phyloP scores from a whole-genome alignment of 192 early-diverging fungal species.

The Linnemannia elongata region DNA sequence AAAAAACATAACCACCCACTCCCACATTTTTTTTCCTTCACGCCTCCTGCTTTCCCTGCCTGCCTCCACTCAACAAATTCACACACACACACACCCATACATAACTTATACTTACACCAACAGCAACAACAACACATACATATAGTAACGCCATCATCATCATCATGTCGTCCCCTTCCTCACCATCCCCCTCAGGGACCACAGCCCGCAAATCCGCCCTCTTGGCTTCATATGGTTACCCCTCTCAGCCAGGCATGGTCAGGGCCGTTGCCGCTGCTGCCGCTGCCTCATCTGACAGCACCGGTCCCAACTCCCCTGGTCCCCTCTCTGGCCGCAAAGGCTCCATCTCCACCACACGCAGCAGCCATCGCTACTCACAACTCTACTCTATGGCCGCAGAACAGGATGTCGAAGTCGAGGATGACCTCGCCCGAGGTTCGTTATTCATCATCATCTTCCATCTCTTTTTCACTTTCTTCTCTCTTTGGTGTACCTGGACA shows the following conservation, averaged over 20 bases:
- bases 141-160: neutral
- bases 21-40: too few species aligned
- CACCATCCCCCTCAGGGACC: constrained; percentile 47
- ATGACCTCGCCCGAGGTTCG: constrained; percentile 91
- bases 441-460: neutral
- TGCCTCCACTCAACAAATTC: neutral
- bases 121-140: too few species aligned
- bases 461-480: neutral
- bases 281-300: constrained; percentile 25
- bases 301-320: constrained; percentile 32
- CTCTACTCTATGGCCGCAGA: constrained; percentile 90
- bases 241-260: constrained; percentile 52
- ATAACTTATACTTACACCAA: too few species aligned
- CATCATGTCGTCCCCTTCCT: constrained; percentile 34
- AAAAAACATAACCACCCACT: too few species aligned
- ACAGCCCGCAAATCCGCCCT: constrained; percentile 51
- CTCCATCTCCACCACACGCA: constrained; percentile 64
- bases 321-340: constrained; percentile 41
- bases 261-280: constrained; percentile 52
- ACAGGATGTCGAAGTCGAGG: constrained; percentile 93
- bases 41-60: neutral
- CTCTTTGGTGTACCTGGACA: neutral
- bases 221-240: constrained; percentile 54
- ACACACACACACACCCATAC: neutral
- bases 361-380: constrained; percentile 78